Percentiles rank a stretch among this genome's conserved stretches.
These are phyloP conservation scores for Protostelium mycophagum DNA, from an alignment of 78 protist genomes.

Conservation along the genomic window DNA sequence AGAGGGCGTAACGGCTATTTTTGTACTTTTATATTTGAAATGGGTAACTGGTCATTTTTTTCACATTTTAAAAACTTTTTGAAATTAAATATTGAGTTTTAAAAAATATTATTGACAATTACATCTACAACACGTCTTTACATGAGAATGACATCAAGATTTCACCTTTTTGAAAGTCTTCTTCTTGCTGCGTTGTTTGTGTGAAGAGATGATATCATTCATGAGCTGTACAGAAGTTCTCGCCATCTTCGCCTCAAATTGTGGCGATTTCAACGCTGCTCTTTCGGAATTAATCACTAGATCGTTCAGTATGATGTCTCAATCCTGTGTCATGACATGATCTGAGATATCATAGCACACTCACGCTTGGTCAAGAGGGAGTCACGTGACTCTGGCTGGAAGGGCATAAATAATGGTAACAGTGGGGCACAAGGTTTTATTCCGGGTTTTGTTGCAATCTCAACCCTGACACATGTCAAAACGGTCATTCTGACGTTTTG, in stretches of 20 bases:
- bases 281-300: background rate
- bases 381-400: background rate
- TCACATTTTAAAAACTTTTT: background rate
- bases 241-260: background rate
- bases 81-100: too few relatives aligned
- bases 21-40: background rate
- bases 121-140: background rate
- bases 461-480: background rate
- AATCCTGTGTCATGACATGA: too few relatives aligned
- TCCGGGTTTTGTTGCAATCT: background rate
- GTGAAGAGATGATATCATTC: background rate
- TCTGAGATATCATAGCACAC: too few relatives aligned
- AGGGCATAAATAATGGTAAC: background rate
- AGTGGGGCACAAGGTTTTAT: background rate
- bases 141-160: background rate
- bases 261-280: background rate
- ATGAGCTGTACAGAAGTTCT: background rate
- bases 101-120: too few relatives aligned
- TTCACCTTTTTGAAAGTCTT: background rate
- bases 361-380: background rate
- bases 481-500: too few relatives aligned
- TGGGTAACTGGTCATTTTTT: background rate
- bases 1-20: too few relatives aligned
- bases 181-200: background rate
- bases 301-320: background rate